phyloP scores from a whole-genome alignment of 2,329 filamentous ascomycete species.

The Epichloe hybrida region DNA sequence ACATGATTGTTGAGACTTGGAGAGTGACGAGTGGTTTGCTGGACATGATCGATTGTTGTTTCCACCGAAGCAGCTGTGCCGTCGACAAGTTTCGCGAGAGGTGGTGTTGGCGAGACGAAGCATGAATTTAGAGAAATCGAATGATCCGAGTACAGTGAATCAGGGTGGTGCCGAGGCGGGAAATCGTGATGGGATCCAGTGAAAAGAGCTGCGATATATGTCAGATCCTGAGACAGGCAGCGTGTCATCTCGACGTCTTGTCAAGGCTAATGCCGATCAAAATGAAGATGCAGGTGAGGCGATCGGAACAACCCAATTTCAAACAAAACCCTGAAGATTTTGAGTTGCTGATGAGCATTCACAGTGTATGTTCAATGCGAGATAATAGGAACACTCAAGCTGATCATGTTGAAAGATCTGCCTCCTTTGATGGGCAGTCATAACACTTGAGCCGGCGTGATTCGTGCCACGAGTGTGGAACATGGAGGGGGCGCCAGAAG shows the following conservation, averaged over 20 bases:
- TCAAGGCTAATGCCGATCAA: not conserved
- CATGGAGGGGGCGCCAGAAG: not conserved
- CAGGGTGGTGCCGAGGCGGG: not conserved
- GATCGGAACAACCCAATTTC: no score
- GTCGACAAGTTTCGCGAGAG: not conserved
- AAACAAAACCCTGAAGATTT: no score
- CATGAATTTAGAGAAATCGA: not conserved
- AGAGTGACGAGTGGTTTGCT: not conserved
- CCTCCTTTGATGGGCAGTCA: no score
- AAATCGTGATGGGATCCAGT: constrained; percentile 9
- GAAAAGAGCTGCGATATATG: constrained; percentile 14
- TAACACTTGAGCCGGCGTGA: not conserved
- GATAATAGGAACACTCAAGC: no score
- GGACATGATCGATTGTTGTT: not conserved
- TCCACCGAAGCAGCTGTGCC: not conserved
- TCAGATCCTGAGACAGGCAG: constrained; percentile 16
- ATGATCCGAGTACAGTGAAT: not conserved
- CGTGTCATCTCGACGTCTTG: constrained; percentile 13
- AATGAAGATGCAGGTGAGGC: not conserved
- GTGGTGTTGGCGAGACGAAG: not conserved
- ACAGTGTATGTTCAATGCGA: no score
- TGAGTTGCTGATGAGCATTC: no score
- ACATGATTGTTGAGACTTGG: not conserved
- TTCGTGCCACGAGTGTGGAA: not conserved
- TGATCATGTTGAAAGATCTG: not conserved